Conservation (phyloP, 2,329 filamentous ascomycete genomes). For the Diaporthe vaccinii region DNA sequence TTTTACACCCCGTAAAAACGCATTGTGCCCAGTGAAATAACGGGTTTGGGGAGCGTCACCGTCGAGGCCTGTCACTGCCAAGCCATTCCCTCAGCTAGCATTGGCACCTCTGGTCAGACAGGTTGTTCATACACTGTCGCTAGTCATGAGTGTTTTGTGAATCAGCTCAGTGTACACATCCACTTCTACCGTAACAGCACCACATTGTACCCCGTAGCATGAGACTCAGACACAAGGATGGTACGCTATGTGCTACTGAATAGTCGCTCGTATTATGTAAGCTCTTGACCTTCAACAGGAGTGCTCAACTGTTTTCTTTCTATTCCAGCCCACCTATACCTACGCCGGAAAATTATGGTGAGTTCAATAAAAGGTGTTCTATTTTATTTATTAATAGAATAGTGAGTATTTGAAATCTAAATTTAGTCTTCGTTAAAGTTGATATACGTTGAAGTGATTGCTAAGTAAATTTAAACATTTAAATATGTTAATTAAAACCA, state of each 20-base stretch:
- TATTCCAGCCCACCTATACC: neutral
- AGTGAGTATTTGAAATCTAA: neutral
- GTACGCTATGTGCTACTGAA: neutral
- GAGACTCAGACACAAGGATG: neutral
- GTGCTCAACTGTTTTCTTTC: neutral
- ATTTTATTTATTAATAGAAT: too few species aligned
- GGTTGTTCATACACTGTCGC: neutral
- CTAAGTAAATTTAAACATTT: neutral
- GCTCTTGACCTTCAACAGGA: neutral
- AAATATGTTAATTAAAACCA: neutral
- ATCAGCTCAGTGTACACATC: neutral
- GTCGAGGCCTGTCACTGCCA: neutral
- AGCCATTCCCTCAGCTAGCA: neutral
- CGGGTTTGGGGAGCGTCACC: neutral
- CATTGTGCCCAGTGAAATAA: neutral
- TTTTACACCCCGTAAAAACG: neutral
- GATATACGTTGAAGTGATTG: too few species aligned
- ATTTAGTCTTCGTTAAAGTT: too few species aligned
- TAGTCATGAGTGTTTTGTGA: neutral
- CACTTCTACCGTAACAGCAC: neutral
- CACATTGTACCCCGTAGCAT: neutral
- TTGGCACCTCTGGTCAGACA: neutral
- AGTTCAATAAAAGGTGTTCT: neutral
- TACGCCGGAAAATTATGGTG: neutral
- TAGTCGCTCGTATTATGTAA: neutral